phyloP scores from a whole-genome alignment of 768 basidiomycete genomes.

The Filobasidium wieringae region DNA sequence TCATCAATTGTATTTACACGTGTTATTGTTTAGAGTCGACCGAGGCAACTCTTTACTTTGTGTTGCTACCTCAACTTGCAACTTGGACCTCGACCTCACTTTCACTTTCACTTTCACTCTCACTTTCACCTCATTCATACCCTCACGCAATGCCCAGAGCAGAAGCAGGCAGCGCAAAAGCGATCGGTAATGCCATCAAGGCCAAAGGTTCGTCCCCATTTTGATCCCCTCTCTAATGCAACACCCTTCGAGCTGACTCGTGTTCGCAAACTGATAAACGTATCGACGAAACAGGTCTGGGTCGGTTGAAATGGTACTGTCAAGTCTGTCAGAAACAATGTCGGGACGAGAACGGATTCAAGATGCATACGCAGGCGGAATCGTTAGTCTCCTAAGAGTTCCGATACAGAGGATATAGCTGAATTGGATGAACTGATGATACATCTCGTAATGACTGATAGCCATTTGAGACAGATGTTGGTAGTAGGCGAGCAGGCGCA shows the following conservation, averaged over 20 bases:
- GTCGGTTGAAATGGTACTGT: slow-evolving; percentile 94
- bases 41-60: too few relatives aligned
- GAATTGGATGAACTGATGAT: slow-evolving; percentile 46
- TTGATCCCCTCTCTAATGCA: background rate
- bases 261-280: background rate
- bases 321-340: slow-evolving; percentile 99
- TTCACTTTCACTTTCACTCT: too few relatives aligned
- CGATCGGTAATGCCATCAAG: slow-evolving; percentile 73
- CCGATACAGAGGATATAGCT: slow-evolving; percentile 34
- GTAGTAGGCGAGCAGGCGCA: slow-evolving; percentile 91
- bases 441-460: slow-evolving; percentile 16
- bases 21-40: too few relatives aligned
- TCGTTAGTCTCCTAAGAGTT: slow-evolving; percentile 7
- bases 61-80: too few relatives aligned
- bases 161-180: slow-evolving; percentile 39
- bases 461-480: slow-evolving; percentile 92
- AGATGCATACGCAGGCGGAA: slow-evolving; percentile 60
- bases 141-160: slow-evolving; percentile 29
- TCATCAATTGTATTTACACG: too few relatives aligned
- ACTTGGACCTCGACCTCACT: too few relatives aligned
- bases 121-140: too few relatives aligned
- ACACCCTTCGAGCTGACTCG: background rate
- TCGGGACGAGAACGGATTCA: slow-evolving; percentile 95
- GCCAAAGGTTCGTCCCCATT: slow-evolving; percentile 52
- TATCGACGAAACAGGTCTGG: slow-evolving; percentile 48